Conservation (phyloP, 805 yeast genomes). For the Monosporozyma servazzii region DNA sequence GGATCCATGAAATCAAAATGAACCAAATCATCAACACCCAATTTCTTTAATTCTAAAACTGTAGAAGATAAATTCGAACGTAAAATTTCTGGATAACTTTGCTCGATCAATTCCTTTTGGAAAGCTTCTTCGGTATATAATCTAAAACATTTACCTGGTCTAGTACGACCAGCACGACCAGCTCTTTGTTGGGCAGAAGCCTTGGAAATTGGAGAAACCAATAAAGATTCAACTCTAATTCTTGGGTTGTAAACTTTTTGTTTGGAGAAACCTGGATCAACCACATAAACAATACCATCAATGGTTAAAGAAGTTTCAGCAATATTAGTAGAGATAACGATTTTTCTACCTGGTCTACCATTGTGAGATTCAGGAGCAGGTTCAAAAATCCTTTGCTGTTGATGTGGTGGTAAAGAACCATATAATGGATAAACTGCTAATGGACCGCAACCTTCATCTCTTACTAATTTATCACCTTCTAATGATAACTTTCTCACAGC, state of each 20-base stretch:
- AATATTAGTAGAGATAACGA: constrained; percentile 85
- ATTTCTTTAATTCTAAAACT: constrained; percentile 83
- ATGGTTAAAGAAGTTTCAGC: constrained; percentile 97
- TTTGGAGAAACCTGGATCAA: constrained; percentile 94
- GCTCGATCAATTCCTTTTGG: constrained; percentile 86
- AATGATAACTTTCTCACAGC: constrained; percentile 82
- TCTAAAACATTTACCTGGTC: constrained; percentile 97
- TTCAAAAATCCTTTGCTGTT: constrained; percentile 88
- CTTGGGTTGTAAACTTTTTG: constrained; percentile 96
- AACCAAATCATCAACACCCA: constrained; percentile 91
- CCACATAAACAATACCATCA: constrained; percentile 94
- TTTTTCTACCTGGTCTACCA: constrained; percentile 92
- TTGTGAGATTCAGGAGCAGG: constrained; percentile 70
- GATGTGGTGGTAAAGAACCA: constrained; percentile 93
- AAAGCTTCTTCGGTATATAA: constrained; percentile 95
- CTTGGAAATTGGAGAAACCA: constrained; percentile 93
- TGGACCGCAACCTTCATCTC: constrained; percentile 90
- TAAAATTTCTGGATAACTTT: constrained; percentile 91
- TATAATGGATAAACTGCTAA: constrained; percentile 83
- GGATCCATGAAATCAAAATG: constrained; percentile 99
- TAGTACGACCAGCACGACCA: constrained; percentile 99
- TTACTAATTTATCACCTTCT: constrained; percentile 79
- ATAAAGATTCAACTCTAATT: constrained; percentile 85
- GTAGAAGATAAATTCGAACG: constrained; percentile 86
- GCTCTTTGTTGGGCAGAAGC: constrained; percentile 98